Conservation (phyloP, 345 rosid species). For the Rhodamnia argentea region DNA sequence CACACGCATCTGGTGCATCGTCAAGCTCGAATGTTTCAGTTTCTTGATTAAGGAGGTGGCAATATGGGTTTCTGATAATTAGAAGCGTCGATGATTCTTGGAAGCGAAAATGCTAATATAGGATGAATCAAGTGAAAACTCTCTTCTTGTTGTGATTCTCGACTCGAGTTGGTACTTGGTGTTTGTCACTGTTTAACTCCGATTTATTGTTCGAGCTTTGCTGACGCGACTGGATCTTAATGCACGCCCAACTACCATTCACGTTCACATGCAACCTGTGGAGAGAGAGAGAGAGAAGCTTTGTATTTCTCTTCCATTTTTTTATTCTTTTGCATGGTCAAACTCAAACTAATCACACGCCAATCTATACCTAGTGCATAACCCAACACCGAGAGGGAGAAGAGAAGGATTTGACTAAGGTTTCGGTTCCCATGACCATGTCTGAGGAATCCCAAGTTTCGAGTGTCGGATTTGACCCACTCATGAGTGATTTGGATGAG, state of each 20-base stretch:
- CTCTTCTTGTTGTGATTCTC: not conserved
- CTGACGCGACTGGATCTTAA: not conserved
- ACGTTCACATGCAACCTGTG: not conserved
- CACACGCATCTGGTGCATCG: not conserved
- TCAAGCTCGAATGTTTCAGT: not conserved
- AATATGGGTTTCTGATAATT: not conserved
- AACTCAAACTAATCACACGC: not conserved
- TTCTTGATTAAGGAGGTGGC: not conserved
- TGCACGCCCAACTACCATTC: not conserved
- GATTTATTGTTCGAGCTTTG: not conserved
- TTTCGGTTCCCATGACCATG: conserved; percentile 22
- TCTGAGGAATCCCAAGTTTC: conserved; percentile 11
- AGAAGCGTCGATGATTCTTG: not conserved
- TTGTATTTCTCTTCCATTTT: not conserved
- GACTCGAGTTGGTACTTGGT: not conserved
- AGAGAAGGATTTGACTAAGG: not conserved
- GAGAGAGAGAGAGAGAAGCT: not conserved
- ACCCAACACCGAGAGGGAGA: not conserved
- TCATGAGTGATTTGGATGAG: conserved; percentile 82
- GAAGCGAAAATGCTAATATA: not conserved
- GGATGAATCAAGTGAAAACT: not conserved
- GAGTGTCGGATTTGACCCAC: conserved; percentile 52
- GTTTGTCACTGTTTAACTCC: not conserved
- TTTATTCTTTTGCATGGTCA: conserved; percentile 1
- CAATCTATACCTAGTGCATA: not conserved